Evolutionary conservation across 441 rosid species (phyloP).

Genomic region (Breynia disticha): DNA sequence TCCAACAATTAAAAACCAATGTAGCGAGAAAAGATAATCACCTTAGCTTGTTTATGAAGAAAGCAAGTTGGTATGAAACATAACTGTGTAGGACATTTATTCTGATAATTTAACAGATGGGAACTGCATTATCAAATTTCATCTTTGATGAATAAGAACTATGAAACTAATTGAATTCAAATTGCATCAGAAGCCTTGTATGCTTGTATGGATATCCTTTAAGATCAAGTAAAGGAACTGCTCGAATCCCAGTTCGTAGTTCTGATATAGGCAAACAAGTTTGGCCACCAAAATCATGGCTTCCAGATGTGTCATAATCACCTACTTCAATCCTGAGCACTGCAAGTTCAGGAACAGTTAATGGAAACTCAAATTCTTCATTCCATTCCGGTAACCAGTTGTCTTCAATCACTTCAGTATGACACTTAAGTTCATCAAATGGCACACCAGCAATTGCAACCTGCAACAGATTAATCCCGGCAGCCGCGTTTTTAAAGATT

Average conservation of each 20-base stretch:
- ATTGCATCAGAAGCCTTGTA: slow-evolving; percentile 53
- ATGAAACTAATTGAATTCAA: slow-evolving; percentile 23
- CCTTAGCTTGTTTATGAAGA: too few relatives aligned
- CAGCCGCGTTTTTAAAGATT: neutral
- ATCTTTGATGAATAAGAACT: too few relatives aligned
- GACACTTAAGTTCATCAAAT: slow-evolving; percentile 23
- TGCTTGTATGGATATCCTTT: slow-evolving; percentile 32
- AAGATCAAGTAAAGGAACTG: slow-evolving; percentile 43
- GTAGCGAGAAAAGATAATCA: too few relatives aligned
- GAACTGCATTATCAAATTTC: too few relatives aligned
- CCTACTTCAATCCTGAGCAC: slow-evolving; percentile 42
- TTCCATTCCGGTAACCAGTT: slow-evolving; percentile 75
- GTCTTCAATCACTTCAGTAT: slow-evolving; percentile 33
- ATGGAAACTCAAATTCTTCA: slow-evolving; percentile 42
- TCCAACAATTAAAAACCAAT: too few relatives aligned
- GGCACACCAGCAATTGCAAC: slow-evolving; percentile 56
- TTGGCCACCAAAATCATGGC: slow-evolving; percentile 70
- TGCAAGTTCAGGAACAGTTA: slow-evolving; percentile 60
- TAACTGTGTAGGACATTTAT: too few relatives aligned
- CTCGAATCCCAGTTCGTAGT: slow-evolving; percentile 51
- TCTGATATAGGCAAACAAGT: slow-evolving; percentile 62
- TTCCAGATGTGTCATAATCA: slow-evolving; percentile 44
- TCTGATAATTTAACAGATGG: too few relatives aligned
- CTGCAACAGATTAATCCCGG: slow-evolving; percentile 21
- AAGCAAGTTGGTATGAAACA: too few relatives aligned